Conservation (phyloP, 306 rosid genomes). For the Cicer chorassanicum region DNA sequence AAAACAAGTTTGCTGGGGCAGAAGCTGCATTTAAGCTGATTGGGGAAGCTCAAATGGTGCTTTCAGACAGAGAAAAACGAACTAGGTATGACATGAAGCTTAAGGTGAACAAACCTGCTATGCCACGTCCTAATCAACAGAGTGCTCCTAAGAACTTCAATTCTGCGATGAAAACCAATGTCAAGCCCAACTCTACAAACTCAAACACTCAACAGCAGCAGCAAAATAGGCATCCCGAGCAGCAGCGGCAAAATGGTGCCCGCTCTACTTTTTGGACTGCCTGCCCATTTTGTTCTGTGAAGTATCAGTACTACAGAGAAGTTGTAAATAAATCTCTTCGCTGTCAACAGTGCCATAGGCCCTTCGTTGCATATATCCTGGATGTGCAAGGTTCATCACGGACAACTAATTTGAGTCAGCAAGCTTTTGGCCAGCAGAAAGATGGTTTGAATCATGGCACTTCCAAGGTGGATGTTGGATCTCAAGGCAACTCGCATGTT, state of each 20-base stretch:
- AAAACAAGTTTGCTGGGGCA: slow-evolving; percentile 89
- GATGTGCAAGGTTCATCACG: slow-evolving; percentile 49
- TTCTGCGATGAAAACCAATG: slow-evolving; percentile 50
- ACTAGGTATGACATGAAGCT: slow-evolving; percentile 64
- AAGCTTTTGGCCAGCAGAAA: slow-evolving; percentile 55
- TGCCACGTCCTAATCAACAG: slow-evolving; percentile 50
- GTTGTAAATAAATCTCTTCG: slow-evolving; percentile 66
- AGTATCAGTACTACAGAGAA: slow-evolving; percentile 73
- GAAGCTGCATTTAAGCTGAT: slow-evolving; percentile 96
- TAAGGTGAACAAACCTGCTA: slow-evolving; percentile 48
- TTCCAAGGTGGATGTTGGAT: slow-evolving; percentile 52
- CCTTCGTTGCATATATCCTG: slow-evolving; percentile 65
- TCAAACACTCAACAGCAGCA: slow-evolving; percentile 46
- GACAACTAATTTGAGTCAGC: slow-evolving; percentile 53
- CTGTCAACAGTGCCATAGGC: slow-evolving; percentile 71
- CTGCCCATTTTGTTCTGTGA: slow-evolving; percentile 80
- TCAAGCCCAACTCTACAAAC: slow-evolving; percentile 51
- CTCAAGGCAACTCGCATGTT: slow-evolving; percentile 48
- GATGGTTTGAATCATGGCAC: slow-evolving; percentile 42
- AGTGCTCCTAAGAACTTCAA: slow-evolving; percentile 46
- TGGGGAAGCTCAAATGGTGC: slow-evolving; percentile 85
- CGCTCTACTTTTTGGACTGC: slow-evolving; percentile 81
- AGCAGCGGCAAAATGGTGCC: slow-evolving; percentile 48
- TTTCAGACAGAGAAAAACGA: slow-evolving; percentile 75
- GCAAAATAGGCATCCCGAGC: slow-evolving; percentile 50